Evolutionary conservation across 2,329 filamentous ascomycete genomes (phyloP), one percentile per base, ranked within the genome.

Genomic region (Ophiostoma piceae): DNA sequence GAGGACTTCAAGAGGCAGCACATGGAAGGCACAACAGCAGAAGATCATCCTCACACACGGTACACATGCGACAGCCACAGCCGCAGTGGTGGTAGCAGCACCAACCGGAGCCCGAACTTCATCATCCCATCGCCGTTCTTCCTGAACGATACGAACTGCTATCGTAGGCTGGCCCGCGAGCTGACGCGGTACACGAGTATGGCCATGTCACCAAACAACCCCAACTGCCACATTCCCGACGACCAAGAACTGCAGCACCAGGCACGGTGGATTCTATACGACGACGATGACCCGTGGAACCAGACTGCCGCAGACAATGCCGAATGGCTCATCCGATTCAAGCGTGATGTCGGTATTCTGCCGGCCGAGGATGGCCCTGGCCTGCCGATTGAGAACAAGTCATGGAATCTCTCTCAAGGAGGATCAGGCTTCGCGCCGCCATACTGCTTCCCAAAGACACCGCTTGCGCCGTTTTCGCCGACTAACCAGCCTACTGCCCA

Each of bases 201-300:
- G 5, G 81, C 82, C 32, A 86, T 84, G 81, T 88, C 86, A 3
- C 77, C 83, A 0, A 86, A 88, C 73, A 88, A 88, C 72, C 87
- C 85, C 1, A 87, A 83, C 75, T 79, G 80, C 57, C 86, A 88
- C 71, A 78, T 84, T n/a, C 87, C 83, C 0, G 84, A 82, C 0
- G 87, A 89, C 72, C 82, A 84, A n/a, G 87, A 89, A 74, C 77
- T 89, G n/a, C 84, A 87, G 74, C 84, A 87, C 72, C 87, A 89
- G 75, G 85, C 87, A 2, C 82, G 87, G 22, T 88, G 85, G 84
- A 82, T 88, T 47, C 77, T 88, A 0, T 89, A 87, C 71, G 85
- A 88, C 69, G 85, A 87, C 70, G 87, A 88, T 70, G 87, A 88
- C 74, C 85, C 85, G 2, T 88, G 86, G 84, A 88, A 89, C 75